phyloP scores from a whole-genome alignment of 768 basidiomycete species.

The Saitozyma sp. region DNA sequence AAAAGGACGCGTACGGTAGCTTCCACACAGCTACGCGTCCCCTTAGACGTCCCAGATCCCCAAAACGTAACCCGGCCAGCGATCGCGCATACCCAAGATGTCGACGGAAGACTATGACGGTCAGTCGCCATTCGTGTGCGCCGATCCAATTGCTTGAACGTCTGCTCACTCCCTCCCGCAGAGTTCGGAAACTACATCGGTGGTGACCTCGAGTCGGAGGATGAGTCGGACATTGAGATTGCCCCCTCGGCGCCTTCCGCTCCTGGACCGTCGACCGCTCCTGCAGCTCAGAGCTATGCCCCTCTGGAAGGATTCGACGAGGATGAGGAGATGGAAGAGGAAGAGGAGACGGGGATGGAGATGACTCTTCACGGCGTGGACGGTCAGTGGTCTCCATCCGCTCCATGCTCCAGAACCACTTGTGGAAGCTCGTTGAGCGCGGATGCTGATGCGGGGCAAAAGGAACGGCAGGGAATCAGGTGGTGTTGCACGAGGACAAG shows the following conservation, averaged over 20 bases:
- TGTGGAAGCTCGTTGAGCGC: background rate
- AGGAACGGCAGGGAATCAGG: slow-evolving; percentile 50
- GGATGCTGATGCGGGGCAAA: background rate
- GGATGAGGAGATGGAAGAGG: slow-evolving; percentile 58
- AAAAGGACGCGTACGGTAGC: background rate
- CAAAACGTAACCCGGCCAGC: background rate
- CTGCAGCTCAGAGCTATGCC: slow-evolving; percentile 55
- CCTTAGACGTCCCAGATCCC: background rate
- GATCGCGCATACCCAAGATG: slow-evolving; percentile 32
- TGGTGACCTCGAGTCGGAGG: slow-evolving; percentile 85
- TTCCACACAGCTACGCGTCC: background rate
- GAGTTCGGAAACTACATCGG: slow-evolving; percentile 98
- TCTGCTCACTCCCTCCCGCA: slow-evolving; percentile 15
- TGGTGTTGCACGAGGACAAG: slow-evolving; percentile 91
- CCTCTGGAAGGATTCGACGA: slow-evolving; percentile 78
- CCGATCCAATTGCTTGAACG: no score
- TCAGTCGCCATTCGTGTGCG: slow-evolving; percentile 14
- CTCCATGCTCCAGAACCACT: background rate
- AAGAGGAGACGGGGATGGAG: slow-evolving; percentile 44
- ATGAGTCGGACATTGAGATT: slow-evolving; percentile 61
- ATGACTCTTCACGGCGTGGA: slow-evolving; percentile 48
- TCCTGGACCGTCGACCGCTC: slow-evolving; percentile 40
- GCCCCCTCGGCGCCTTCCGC: slow-evolving; percentile 55
- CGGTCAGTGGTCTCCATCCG: slow-evolving; percentile 24
- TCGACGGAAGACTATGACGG: slow-evolving; percentile 53